Base-by-base conservation (phyloP, 139 green algal species). In the Mesotaenium endlicherianum region DNA sequence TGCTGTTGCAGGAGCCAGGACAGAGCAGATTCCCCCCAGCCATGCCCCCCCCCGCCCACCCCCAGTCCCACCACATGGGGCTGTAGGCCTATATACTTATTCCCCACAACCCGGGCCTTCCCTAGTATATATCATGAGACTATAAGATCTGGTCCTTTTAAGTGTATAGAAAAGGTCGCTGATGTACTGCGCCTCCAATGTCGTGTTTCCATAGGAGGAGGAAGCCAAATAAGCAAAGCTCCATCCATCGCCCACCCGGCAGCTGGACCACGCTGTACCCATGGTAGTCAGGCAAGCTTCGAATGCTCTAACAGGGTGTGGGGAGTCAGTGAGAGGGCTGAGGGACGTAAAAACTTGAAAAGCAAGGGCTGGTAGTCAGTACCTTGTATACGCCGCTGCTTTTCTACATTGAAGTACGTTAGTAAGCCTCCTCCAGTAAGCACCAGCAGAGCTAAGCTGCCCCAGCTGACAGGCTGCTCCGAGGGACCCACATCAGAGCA, bases 401-500 rank as follows among this genome's bases (percentile, higher is more conserved):
- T 88, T 49, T 88, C 83, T 34, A n/a, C 30, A 38, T 88, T 78
- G 30, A 76, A 88, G 69, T 83, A 86, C 43, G 41, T 40, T 30
- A 88, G 55, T n/a, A 88, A 58, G 4, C 80, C 83, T 11, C 41
- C 77, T 50, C 76, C 77, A 6, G 83, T 88, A 2, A 86, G 1
- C 47, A 86, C 38, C 43, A 88, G 83, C 53, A 85, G 75, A 14
- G 20, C 83, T 16, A 88, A 50, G 39, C 83, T 88, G 16, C 34
- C 75, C 83, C 83, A 88, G 1, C 78, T 82, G n/a, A 88, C 83
- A 11, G 83, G 83, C 83, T 87, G 70, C 57, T n/a, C n/a, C n/a
- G n/a, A n/a, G n/a, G n/a, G n/a, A n/a, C n/a, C n/a, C n/a, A n/a
- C n/a, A n/a, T n/a, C n/a, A n/a, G n/a, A n/a, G n/a, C n/a, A n/a